These are phyloP conservation scores for Babesia sp. DNA, from an alignment of 169 alveolate species.

Conservation along the genomic window DNA sequence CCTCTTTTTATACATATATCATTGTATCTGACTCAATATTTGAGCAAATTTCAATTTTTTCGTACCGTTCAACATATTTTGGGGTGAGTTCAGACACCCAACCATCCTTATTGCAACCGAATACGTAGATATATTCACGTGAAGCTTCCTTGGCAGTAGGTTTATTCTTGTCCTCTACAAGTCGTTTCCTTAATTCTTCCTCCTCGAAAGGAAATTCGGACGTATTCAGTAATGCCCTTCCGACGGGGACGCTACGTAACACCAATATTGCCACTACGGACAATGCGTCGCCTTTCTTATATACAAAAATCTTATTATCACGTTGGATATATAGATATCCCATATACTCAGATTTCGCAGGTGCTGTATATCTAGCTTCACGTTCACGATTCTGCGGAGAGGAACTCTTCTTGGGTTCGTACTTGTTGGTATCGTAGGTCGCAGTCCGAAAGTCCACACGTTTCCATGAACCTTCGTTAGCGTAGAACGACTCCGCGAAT, in stretches of 20 bases:
- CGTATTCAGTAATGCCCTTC: constrained; percentile 23
- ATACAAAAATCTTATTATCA: constrained; percentile 49
- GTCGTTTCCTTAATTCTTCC: constrained; percentile 11
- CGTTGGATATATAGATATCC: constrained; percentile 37
- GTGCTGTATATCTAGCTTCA: background rate
- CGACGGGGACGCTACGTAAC: background rate
- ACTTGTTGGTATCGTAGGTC: constrained; percentile 12
- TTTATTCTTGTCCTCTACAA: constrained; percentile 6
- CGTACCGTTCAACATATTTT: constrained; percentile 43
- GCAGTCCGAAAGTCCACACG: constrained; percentile 33
- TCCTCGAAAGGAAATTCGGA: constrained; percentile 51
- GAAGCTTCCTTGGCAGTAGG: background rate
- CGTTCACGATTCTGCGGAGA: constrained; percentile 3
- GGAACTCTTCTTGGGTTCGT: background rate
- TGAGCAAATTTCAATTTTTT: background rate
- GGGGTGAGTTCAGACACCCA: constrained; percentile 56
- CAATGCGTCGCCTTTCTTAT: background rate
- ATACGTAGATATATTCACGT: constrained; percentile 12
- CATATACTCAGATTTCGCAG: background rate
- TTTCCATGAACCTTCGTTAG: constrained; percentile 45
- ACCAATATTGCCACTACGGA: constrained; percentile 29
- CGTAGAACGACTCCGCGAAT: constrained; percentile 42
- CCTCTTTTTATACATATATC: constrained; percentile 21
- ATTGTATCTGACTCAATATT: background rate
- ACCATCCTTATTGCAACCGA: constrained; percentile 50